These are phyloP conservation scores for Fusarium palustre DNA, from an alignment of 2,329 filamentous ascomycete species.

Conservation along the genomic window DNA sequence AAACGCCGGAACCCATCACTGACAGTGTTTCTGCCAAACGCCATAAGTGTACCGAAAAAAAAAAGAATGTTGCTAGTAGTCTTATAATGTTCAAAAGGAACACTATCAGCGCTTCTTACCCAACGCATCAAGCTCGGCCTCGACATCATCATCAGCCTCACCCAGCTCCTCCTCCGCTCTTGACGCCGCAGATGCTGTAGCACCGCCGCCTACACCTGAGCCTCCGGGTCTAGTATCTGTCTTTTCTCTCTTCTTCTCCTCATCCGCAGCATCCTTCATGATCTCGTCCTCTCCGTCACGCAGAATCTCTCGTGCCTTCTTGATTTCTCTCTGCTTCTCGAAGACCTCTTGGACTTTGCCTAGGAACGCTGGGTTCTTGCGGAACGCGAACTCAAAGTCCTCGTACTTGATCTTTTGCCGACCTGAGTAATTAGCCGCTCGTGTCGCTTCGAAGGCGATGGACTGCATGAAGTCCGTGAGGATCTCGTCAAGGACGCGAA, in stretches of 20 bases:
- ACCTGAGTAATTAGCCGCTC: conserved; percentile 84
- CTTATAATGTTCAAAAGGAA: neutral
- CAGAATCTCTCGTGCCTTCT: conserved; percentile 82
- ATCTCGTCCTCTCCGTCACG: conserved; percentile 74
- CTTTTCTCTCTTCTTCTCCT: conserved; percentile 55
- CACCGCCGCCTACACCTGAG: conserved; percentile 46
- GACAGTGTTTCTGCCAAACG: conserved; percentile 13
- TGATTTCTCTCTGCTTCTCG: conserved; percentile 87
- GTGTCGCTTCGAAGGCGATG: conserved; percentile 88
- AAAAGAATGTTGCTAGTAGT: neutral
- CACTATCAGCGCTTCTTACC: conserved; percentile 53
- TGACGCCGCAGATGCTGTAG: conserved; percentile 18
- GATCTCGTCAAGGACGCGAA: conserved; percentile 92
- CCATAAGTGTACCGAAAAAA: conserved; percentile 4
- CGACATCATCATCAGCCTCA: conserved; percentile 63
- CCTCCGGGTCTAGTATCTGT: conserved; percentile 45
- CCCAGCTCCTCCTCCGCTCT: conserved; percentile 63
- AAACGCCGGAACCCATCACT: conserved; percentile 21
- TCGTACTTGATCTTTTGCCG: conserved; percentile 98
- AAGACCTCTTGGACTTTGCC: conserved; percentile 91
- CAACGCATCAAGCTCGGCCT: conserved; percentile 56
- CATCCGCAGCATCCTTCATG: conserved; percentile 63
- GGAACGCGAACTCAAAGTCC: conserved; percentile 94
- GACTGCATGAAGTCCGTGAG: conserved; percentile 97
- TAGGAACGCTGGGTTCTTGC: conserved; percentile 85